phyloP scores from a whole-genome alignment of 1,139 yeast genomes.

The Pichia sp. region DNA sequence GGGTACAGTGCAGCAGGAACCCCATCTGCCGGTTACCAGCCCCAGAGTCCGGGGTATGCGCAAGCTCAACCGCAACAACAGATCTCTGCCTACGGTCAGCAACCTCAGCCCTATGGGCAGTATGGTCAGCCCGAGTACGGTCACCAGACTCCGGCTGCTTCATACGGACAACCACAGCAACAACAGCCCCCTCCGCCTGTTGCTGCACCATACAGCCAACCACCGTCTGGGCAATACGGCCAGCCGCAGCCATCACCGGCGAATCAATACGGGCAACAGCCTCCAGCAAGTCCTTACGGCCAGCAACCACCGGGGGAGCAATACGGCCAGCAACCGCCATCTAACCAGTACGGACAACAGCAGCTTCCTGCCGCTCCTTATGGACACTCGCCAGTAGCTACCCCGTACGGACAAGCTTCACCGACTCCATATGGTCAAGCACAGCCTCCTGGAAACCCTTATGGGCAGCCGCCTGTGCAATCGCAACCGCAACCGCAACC shows the following conservation, averaged over 20 bases:
- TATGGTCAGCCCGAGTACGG: background rate
- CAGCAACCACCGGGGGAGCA: background rate
- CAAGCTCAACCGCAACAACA: background rate
- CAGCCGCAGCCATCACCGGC: conserved; percentile 6
- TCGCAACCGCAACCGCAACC: background rate
- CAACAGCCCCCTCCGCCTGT: conserved; percentile 10
- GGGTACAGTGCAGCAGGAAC: background rate
- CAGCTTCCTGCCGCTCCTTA: conserved; percentile 1
- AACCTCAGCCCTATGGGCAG: background rate
- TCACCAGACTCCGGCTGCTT: background rate
- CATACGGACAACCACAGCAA: conserved; percentile 1
- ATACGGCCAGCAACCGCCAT: conserved; percentile 5
- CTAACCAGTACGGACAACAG: conserved; percentile 6
- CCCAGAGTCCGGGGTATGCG: conserved; percentile 1
- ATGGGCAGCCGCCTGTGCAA: background rate
- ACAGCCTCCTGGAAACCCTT: background rate
- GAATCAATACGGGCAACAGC: conserved; percentile 8
- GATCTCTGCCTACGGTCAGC: conserved; percentile 7
- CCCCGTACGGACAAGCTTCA: background rate
- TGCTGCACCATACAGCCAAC: conserved; percentile 7
- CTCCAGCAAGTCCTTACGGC: conserved; percentile 5
- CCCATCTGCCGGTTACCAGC: background rate
- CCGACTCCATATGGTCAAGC: conserved; percentile 4
- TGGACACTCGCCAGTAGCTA: background rate
- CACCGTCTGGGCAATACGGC: background rate